These are phyloP conservation scores for Leavenworthia alabamica DNA, from an alignment of 345 rosid genomes.

Conservation along the genomic window DNA sequence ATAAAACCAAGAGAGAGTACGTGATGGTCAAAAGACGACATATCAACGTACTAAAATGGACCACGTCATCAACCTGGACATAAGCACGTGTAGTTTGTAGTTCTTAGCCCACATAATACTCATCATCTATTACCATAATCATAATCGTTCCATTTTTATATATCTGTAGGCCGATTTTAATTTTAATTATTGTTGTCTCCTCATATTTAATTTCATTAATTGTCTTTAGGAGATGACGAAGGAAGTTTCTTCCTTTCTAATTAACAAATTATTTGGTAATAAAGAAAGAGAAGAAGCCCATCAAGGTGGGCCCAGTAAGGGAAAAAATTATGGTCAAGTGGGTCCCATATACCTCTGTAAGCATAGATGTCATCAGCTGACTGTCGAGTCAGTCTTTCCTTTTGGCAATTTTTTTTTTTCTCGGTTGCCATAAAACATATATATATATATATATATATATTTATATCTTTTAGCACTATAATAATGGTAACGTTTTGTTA, in stretches of 20 bases:
- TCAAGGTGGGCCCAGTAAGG: constrained; percentile 16
- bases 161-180: not conserved
- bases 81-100: constrained; percentile 48
- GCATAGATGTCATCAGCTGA: not conserved
- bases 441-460: no score
- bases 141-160: not conserved
- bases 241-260: not conserved
- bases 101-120: constrained; percentile 15
- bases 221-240: not conserved
- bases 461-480: no score
- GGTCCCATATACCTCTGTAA: constrained; percentile 8
- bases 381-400: not conserved
- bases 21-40: constrained; percentile 24
- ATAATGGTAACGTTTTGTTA: no score
- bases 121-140: constrained; percentile 11
- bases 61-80: constrained; percentile 46
- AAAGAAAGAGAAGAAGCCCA: constrained; percentile 14
- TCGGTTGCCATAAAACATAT: no score
- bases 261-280: not conserved
- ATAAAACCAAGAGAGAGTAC: constrained; percentile 10
- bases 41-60: constrained; percentile 27
- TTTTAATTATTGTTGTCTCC: no score
- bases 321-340: constrained; percentile 8
- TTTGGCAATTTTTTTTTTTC: no score
- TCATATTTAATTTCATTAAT: not conserved